phyloP scores from a whole-genome alignment of 2,329 filamentous ascomycete genomes.

The Alternaria incomplexa region DNA sequence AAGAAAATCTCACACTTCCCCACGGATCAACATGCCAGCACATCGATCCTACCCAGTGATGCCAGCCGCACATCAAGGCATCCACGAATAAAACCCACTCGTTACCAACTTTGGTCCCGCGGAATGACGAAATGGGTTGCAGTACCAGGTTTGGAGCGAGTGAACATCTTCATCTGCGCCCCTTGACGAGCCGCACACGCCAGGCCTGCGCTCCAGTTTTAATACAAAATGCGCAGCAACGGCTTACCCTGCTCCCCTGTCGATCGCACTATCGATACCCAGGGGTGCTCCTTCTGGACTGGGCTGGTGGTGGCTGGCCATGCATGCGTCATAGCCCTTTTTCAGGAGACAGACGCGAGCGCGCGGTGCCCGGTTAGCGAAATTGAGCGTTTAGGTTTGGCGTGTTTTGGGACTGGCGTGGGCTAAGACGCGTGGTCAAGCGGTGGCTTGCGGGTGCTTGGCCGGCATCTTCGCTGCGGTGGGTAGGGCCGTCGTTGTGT shows the following conservation, averaged over 20 bases:
- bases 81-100: neutral
- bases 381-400: neutral
- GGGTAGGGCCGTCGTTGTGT: neutral
- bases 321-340: conserved; percentile 7
- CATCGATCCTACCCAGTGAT: neutral
- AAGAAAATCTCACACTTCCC: neutral
- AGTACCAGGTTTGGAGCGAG: neutral
- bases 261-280: conserved; percentile 26
- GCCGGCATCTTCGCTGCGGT: neutral
- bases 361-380: neutral
- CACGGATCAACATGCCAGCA: neutral
- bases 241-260: conserved; percentile 21
- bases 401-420: neutral
- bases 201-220: conserved; percentile 1
- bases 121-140: neutral
- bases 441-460: conserved; percentile 11
- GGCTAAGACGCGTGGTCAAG: conserved; percentile 1
- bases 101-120: neutral
- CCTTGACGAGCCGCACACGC: neutral
- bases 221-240: neutral
- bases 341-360: neutral
- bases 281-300: neutral
- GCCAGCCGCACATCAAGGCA: neutral
- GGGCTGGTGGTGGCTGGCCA: neutral
- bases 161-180: conserved; percentile 18